phyloP scores from a whole-genome alignment of 495 filamentous ascomycete genomes.

The Lasiosphaeria ovina region DNA sequence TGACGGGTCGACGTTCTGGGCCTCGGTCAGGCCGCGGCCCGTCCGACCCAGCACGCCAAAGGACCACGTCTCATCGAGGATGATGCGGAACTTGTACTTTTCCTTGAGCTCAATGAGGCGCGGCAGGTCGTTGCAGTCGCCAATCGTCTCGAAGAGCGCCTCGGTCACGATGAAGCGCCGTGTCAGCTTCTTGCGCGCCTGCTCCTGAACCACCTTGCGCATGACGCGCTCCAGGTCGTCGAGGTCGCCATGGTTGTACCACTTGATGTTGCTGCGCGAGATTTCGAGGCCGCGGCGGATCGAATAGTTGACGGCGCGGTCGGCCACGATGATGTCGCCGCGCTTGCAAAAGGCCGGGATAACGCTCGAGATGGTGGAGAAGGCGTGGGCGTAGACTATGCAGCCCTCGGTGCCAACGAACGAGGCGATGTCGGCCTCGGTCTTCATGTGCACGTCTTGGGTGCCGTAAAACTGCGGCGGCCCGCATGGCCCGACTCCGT shows the following conservation, averaged over 20 bases:
- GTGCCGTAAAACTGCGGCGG: constrained; percentile 98
- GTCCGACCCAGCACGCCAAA: constrained; percentile 91
- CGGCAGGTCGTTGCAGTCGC: constrained; percentile 81
- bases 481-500: constrained; percentile 94
- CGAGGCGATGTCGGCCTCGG: constrained; percentile 87
- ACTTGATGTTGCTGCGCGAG: constrained; percentile 81
- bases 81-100: constrained; percentile 94
- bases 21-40: constrained; percentile 88
- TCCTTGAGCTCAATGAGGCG: constrained; percentile 86
- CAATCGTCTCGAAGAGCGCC: constrained; percentile 86
- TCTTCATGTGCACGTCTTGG: constrained; percentile 97
- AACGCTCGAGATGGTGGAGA: constrained; percentile 89
- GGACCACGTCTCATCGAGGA: constrained; percentile 95
- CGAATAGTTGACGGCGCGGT: constrained; percentile 89
- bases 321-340: constrained; percentile 97
- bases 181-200: constrained; percentile 83
- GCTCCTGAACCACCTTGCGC: constrained; percentile 80
- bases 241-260: constrained; percentile 97
- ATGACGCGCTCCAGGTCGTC: constrained; percentile 86
- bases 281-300: constrained; percentile 94
- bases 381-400: constrained; percentile 93
- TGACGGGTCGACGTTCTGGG: constrained; percentile 88
- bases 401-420: constrained; percentile 82
- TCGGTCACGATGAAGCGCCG: constrained; percentile 95
- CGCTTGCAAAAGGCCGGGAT: constrained; percentile 96